These are phyloP conservation scores for Didymella pomorum DNA, from an alignment of 2,329 filamentous ascomycete genomes.

Conservation along the genomic window DNA sequence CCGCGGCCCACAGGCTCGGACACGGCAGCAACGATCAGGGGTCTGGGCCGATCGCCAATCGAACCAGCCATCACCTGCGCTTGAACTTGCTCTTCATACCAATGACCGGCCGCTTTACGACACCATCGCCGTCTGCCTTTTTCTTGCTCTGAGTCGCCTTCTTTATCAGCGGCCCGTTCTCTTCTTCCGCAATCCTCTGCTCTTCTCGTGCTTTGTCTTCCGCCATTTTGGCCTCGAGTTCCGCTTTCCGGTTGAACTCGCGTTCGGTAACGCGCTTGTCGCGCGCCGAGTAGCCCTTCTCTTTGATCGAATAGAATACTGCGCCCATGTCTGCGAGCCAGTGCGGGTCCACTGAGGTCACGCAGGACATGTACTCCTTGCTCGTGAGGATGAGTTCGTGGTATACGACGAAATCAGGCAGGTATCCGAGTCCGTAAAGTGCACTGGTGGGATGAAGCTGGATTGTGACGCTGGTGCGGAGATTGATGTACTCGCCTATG, in stretches of 20 bases:
- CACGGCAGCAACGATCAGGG: neutral
- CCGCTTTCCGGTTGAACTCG: constrained; percentile 91
- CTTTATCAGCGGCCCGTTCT: constrained; percentile 41
- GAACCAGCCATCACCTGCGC: constrained; percentile 11
- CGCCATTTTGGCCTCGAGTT: constrained; percentile 92
- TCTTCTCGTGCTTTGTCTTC: constrained; percentile 78
- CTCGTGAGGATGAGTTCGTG: constrained; percentile 96
- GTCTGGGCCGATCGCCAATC: neutral
- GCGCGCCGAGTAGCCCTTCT: constrained; percentile 91
- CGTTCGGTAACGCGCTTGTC: constrained; percentile 88
- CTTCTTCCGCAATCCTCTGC: constrained; percentile 55
- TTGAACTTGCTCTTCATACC: constrained; percentile 39
- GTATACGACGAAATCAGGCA: constrained; percentile 97
- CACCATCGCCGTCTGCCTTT: constrained; percentile 46
- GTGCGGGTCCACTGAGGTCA: constrained; percentile 93
- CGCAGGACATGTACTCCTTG: constrained; percentile 98
- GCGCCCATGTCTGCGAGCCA: constrained; percentile 97
- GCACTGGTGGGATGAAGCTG: constrained; percentile 94
- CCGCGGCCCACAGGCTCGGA: constrained; percentile 2
- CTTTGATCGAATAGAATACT: constrained; percentile 96
- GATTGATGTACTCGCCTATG: constrained; percentile 95
- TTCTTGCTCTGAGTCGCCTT: constrained; percentile 34
- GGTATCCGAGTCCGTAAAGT: constrained; percentile 88
- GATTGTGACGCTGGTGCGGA: constrained; percentile 91
- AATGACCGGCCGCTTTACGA: constrained; percentile 53